phyloP scores from a whole-genome alignment of 2,329 filamentous ascomycete genomes.

The Colletotrichum musae region DNA sequence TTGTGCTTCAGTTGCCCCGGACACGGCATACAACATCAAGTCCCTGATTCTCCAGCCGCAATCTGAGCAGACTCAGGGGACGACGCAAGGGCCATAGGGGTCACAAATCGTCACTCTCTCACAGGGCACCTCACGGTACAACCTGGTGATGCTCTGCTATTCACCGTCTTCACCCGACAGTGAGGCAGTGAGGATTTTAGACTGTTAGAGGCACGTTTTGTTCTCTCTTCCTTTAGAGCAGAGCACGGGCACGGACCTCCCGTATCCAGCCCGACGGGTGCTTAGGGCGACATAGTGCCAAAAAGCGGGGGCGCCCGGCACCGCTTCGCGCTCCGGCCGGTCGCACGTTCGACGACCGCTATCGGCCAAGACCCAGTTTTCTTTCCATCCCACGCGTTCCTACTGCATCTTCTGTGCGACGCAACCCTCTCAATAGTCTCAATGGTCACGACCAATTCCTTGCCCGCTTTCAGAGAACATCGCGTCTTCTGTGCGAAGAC shows the following conservation, averaged over 20 bases:
- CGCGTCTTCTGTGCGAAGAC: too few species aligned
- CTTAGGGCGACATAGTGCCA: slow-evolving; percentile 13
- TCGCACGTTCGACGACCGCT: slow-evolving; percentile 26
- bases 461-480: too few species aligned
- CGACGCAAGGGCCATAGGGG: neutral
- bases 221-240: neutral
- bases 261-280: slow-evolving; percentile 26
- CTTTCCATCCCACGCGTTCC: slow-evolving; percentile 7
- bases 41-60: slow-evolving; percentile 10
- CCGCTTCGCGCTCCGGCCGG: slow-evolving; percentile 24
- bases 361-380: slow-evolving; percentile 26
- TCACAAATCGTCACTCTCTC: neutral
- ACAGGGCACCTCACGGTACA: neutral
- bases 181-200: neutral
- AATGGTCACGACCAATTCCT: too few species aligned
- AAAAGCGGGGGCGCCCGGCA: slow-evolving; percentile 34
- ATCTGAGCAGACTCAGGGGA: slow-evolving; percentile 4
- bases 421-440: neutral
- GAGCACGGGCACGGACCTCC: slow-evolving; percentile 24
- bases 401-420: slow-evolving; percentile 13
- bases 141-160: neutral
- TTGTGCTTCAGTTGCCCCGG: slow-evolving; percentile 21
- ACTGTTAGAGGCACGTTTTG: slow-evolving; percentile 3
- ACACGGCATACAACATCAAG: slow-evolving; percentile 1
- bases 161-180: neutral